Conservation (phyloP, 2,329 filamentous ascomycete species). For the Seiridium cupressi region DNA sequence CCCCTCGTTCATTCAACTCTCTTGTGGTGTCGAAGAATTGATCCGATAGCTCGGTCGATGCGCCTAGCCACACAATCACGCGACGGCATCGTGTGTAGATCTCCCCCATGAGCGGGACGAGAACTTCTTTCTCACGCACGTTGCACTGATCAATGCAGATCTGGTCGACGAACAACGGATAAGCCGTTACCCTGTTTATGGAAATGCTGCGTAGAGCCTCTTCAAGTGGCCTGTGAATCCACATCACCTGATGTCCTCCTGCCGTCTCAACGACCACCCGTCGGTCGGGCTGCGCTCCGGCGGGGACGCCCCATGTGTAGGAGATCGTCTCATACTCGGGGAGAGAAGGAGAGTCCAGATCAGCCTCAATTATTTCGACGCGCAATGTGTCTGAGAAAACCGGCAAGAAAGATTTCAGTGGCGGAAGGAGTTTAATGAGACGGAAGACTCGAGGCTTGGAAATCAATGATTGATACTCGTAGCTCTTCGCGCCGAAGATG, state of each 20-base stretch:
- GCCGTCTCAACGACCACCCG: conserved; percentile 22
- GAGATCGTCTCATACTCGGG: conserved; percentile 27
- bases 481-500: background rate
- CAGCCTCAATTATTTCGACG: conserved; percentile 23
- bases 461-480: background rate
- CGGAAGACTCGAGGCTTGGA: conserved; percentile 18
- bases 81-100: conserved; percentile 12
- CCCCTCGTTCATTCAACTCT: conserved; percentile 9
- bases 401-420: conserved; percentile 14
- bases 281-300: conserved; percentile 15
- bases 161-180: conserved; percentile 17
- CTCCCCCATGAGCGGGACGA: conserved; percentile 18
- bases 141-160: conserved; percentile 21
- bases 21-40: conserved; percentile 10
- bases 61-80: conserved; percentile 15
- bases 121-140: conserved; percentile 12
- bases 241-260: conserved; percentile 12
- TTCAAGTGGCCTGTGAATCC: conserved; percentile 28
- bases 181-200: conserved; percentile 9
- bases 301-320: conserved; percentile 25
- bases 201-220: conserved; percentile 21
- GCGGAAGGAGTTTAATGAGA: conserved; percentile 20
- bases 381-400: conserved; percentile 20
- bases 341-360: conserved; percentile 11
- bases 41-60: conserved; percentile 4